Base-by-base conservation (phyloP, 768 basidiomycete species). In the Boletus sensibilis region DNA sequence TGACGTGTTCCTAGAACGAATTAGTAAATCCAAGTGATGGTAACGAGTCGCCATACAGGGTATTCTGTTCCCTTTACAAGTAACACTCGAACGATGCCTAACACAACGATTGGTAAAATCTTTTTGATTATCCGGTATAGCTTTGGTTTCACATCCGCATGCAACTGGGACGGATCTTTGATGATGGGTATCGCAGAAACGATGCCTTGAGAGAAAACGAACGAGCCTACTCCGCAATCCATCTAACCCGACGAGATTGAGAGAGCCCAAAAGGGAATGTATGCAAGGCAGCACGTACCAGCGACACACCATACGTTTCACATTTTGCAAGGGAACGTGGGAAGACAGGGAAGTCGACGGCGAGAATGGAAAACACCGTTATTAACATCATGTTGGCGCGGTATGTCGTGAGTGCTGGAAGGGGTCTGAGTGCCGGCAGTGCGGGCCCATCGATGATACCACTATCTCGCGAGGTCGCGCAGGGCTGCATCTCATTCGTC, bases 191-290 rank as follows among this genome's bases (percentile, higher is more conserved):
- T 85, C 0, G 92, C 88, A n/a, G 94, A 94, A 6, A 94, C 86
- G 41, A 99, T 71, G 21, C 97, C 97, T 68, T 95, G 90, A 0
- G 96, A 94, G 70, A 97, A 98, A 13, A 98, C 92, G 61, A 99
- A 98, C 1, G 95, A 94, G 13, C 97, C 97, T 2, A 98, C 96
- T 12, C 97, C 97, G 13, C 94, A 73, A 67, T 99, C 97, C 97
- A 98, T 99, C 96, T 99, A 58, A 33, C 18, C 52, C 8, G 40
- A 52, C 47, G 42, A 11, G 49, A 44, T 59, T 33, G 48, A 50
- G 42, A 29, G 18, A 34, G 33, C 5, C 39, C 47, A 23, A 29
- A 47, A 10, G 27, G 2, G 47, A 11, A 41, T 11, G 16, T 12
- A 29, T n/a, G 20, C 18, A 35, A 35, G 38, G 14, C 33, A 20